Base-by-base conservation (phyloP, 805 yeast genomes). In the Zygosaccharomyces lentus region DNA sequence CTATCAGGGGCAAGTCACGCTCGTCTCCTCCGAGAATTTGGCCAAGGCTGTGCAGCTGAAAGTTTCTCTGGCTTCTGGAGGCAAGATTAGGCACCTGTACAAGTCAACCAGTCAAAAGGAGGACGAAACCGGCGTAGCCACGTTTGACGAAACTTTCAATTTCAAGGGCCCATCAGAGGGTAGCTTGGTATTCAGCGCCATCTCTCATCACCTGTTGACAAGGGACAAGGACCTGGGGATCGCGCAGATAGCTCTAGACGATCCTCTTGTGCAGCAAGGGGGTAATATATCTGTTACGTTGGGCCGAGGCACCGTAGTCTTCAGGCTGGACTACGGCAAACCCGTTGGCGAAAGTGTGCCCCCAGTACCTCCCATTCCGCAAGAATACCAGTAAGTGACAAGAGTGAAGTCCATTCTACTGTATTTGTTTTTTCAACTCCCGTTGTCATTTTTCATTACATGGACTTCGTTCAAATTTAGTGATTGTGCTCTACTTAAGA, bases 141-240 rank as follows among this genome's bases (percentile, higher is more conserved):
- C 63, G 46, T 82, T 84, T 79, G 74, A 79, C 48, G 96, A 87
- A 59, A 70, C 80, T 16, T 71, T 76, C 49, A 72, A 81, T 4
- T 85, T 90, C 70, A 80, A 77, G 57, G 82, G 91, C 4, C 71
- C 82, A 4, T 66, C 81, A 4, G 82, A 77, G 9, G 81, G 82
- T 3, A 74, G 70, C 45, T 57, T 90, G 34, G 68, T 78, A 2
- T 77, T 91, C 57, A 72, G 73, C 34, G 77, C 87, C 23, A 71
- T 78, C 34, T 79, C 81, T 27, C 84, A 78, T 58, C 93, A 86
- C 61, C 75, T 80, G 2, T 75, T 90, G 55, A 89, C 95, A 31
- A 81, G 83, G 58, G 82, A 78, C 54, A 69, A 71, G 23, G 85
- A 78, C 46, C 45, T 88, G 34, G 95, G 84, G 9, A 72, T 72